Evolutionary conservation across 1,139 yeast species (phyloP), one percentile per base, ranked within the genome.

Genomic region (Taphrina wiesneri): DNA sequence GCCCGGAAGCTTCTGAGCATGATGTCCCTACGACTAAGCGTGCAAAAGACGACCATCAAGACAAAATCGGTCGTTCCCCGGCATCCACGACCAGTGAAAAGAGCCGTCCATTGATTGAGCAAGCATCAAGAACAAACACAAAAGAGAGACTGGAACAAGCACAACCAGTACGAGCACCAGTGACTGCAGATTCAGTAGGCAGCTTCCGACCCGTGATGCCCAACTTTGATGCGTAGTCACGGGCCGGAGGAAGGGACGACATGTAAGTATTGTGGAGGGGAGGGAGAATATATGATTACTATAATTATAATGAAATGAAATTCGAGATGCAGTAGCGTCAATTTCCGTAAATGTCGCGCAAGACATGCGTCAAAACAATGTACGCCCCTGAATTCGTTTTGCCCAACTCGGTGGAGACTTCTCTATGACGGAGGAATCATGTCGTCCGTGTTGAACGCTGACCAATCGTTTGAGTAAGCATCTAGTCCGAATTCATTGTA

Each of bases 401-500:
- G n/a, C n/a, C n/a, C n/a, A n/a, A n/a, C n/a, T n/a, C n/a, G n/a
- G n/a, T n/a, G n/a, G n/a, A n/a, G n/a, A n/a, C n/a, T n/a, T n/a
- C n/a, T n/a, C n/a, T n/a, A 39, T 19, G 43, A n/a, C 6, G 17
- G 7, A 23, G 49, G 11, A 26, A 45, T 45, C 49, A 45, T 3
- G 49, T 45, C 49, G 25, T 19, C 28, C 5, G 49, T 23, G 6
- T 23, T 28, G 21, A 45, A 45, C n/a, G 49, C 49, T 2, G 28
- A 9, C 56, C 56, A 52, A 19, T 52, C 45, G 17, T 51, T 19
- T 43, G 56, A 6, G 28, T 52, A 52, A 15, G 17, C 13, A 21
- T 52, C 56, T 26, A 52, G 56, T 3, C 56, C 56, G 26, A 32
- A 30, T 13, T 52, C 56, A 13, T 30, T 17, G 34, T 52, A 52